A percentile compares a stretch with the other conserved stretches of the same genome.
These are phyloP conservation scores for Mangifera indica DNA, from an alignment of 345 rosid genomes.

Conservation along the genomic window DNA sequence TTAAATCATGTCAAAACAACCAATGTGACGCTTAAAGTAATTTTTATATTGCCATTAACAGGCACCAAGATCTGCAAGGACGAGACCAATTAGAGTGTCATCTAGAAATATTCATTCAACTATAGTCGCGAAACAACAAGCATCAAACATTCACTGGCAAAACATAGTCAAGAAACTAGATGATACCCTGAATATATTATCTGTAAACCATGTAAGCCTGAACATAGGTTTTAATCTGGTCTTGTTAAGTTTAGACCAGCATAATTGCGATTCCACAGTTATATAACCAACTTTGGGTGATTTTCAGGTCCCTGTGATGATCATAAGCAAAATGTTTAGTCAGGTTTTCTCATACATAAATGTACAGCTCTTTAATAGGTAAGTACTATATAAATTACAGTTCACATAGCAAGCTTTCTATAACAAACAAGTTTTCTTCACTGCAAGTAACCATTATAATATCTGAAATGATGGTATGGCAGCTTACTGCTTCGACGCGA, in stretches of 20 bases:
- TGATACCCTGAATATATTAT: conserved; percentile 40
- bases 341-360: conserved; percentile 66
- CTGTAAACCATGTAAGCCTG: conserved; percentile 49
- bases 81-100: conserved; percentile 41
- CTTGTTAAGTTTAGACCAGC: background rate
- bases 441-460: conserved; percentile 9
- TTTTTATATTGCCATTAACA: conserved; percentile 25
- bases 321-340: conserved; percentile 46
- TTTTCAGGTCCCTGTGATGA: conserved; percentile 57
- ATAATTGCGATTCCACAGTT: conserved; percentile 9
- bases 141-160: conserved; percentile 62
- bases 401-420: background rate
- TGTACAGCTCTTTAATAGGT: conserved; percentile 74
- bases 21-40: background rate
- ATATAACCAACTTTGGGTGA: conserved; percentile 20
- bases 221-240: conserved; percentile 5
- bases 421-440: conserved; percentile 1
- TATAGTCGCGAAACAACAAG: conserved; percentile 50
- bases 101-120: conserved; percentile 42
- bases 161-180: conserved; percentile 53
- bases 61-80: conserved; percentile 56
- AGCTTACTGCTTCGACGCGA: conserved; percentile 70
- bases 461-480: conserved; percentile 23
- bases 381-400: conserved; percentile 1
- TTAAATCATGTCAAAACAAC: background rate